Base-by-base conservation (phyloP, 768 basidiomycete genomes). In the Naganishia kalamii region DNA sequence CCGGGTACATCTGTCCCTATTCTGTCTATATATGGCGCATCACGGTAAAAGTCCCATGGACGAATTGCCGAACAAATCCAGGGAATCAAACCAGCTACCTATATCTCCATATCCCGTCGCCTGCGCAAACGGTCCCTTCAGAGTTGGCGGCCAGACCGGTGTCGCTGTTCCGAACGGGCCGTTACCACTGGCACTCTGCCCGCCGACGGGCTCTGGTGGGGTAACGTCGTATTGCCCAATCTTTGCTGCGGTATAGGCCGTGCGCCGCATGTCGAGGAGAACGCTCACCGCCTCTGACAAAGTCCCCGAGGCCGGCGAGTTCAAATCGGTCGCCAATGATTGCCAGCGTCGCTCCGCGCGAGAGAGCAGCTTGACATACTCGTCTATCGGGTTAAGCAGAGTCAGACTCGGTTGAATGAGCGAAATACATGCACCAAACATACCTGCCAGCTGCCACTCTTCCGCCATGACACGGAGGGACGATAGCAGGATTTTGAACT, bases 361-460 rank as follows among this genome's bases (percentile, higher is more conserved):
- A 52, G 73, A 71, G 33, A 77, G 73, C 0, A 75, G 71, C 27
- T 71, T 71, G 23, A 71, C 71, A 59, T 77, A 75, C 69, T 71
- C 70, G 44, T 72, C 76, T 76, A 33, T n/a, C n/a, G n/a, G n/a
- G n/a, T n/a, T n/a, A n/a, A n/a, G n/a, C n/a, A n/a, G n/a, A n/a
- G n/a, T n/a, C n/a, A n/a, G n/a, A n/a, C n/a, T n/a, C n/a, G n/a
- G n/a, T n/a, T 3, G 30, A 44, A 19, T 25, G 44, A 51, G n/a
- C 17, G 62, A 10, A 37, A 52, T 17, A 15, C 1, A 29, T 1
- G 15, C 5, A 21, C 12, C 13, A 25, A 11, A 70, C 73, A 49
- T 61, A 77, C 76, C 74, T 0, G 76, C 76, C 40, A 75, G 48
- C 48, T 63, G 60, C 76, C 76, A 77, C 37, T 71, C 71, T 29